Evolutionary conservation across 345 rosid species (phyloP).

Genomic region (Physaria fendleri): DNA sequence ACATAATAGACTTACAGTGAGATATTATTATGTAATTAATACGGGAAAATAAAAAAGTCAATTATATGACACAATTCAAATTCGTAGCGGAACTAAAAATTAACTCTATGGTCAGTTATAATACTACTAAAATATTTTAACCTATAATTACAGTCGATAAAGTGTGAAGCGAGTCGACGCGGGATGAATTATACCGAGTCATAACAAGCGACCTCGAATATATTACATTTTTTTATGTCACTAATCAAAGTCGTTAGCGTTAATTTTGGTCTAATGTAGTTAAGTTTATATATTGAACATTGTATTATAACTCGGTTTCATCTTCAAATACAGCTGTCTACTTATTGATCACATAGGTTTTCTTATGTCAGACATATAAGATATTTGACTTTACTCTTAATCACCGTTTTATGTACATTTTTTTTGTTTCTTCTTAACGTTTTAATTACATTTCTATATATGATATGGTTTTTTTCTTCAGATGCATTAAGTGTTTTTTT

Average conservation of each 20-base stretch:
- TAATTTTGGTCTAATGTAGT: slow-evolving; percentile 7
- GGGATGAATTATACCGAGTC: slow-evolving; percentile 18
- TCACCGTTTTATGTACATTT: slow-evolving; percentile 1
- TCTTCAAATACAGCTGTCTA: slow-evolving; percentile 29
- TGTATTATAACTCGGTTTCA: slow-evolving; percentile 17
- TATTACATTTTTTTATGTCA: neutral
- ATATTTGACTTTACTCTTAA: slow-evolving; percentile 20
- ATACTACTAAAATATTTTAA: neutral
- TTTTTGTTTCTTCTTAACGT: neutral
- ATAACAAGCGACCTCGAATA: slow-evolving; percentile 16
- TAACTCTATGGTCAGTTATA: neutral
- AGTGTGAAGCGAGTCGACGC: slow-evolving; percentile 24
- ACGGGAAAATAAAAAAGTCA: neutral
- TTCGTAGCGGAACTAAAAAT: neutral
- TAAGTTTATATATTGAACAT: neutral
- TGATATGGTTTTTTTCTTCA: neutral
- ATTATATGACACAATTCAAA: neutral
- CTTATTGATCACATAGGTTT: neutral
- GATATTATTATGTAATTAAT: neutral
- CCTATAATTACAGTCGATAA: neutral
- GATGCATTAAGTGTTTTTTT: neutral
- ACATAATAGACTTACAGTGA: neutral
- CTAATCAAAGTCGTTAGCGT: slow-evolving; percentile 9
- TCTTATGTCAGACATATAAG: slow-evolving; percentile 25
- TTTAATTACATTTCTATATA: slow-evolving; percentile 7